Base-by-base conservation (phyloP, 805 yeast species). In the Diddensiella caesifluorescens region DNA sequence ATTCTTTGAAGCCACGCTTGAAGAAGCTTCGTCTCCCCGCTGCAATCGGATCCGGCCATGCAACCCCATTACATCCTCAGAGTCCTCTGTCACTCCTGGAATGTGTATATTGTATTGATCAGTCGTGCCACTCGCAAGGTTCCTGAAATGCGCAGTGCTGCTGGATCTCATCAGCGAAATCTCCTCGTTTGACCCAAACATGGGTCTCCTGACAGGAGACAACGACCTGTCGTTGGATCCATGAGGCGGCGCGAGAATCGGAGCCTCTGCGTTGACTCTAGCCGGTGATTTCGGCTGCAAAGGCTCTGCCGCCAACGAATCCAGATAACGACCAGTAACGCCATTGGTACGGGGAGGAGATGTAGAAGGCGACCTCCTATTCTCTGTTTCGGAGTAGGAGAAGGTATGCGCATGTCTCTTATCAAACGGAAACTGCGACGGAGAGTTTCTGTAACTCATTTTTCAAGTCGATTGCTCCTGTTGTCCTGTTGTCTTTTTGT, bases 61-160 rank as follows among this genome's bases (percentile, higher is more conserved):
- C 52, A 62, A 16, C 40, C 67, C 59, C 13, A 57, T 37, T 26
- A 54, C 59, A 46, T 63, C 63, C 30, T 61, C 56, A 38, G 57
- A 28, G 41, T 53, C 45, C 32, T 56, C 52, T 6, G 62, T 42
- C 39, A 62, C 55, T 4, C 60, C 60, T n/a, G 62, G 54, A 18
- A 57, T 41, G 21, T 36, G 33, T 12, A 54, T 28, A 4, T 36
- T 22, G 12, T 30, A 13, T 13, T 39, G 38, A 36, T 35, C 35
- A 21, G 45, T n/a, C 22, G 36, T 36, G 13, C 38, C 39, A n/a
- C 16, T 15, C 4, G 54, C 53, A 31, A 57, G 42, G 22, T 38
- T 51, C 13, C 57, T 54, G 32, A 56, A 48, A 38, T 55, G 58
- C 5, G 42, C 41, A 2, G 50, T 48, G 19, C 51, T 52, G 46